These are phyloP conservation scores for Cyclocybe cylindracea DNA, from an alignment of 768 basidiomycete species.

Conservation along the genomic window DNA sequence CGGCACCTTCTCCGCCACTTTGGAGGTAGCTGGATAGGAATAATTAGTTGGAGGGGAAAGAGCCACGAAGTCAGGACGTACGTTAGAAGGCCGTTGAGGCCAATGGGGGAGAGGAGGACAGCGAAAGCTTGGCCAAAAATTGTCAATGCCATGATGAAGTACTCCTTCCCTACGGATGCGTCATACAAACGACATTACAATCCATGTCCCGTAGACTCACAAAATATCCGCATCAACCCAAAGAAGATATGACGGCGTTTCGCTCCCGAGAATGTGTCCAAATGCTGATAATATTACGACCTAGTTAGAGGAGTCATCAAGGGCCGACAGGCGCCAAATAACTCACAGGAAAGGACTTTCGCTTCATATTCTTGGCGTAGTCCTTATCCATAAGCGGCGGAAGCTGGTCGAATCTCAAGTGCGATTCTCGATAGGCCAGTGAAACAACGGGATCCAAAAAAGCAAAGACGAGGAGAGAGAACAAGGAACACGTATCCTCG, in stretches of 20 bases:
- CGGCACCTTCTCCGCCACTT: constrained; percentile 42
- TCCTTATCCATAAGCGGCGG: constrained; percentile 69
- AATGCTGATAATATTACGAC: constrained; percentile 20
- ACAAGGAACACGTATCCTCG: constrained; percentile 51
- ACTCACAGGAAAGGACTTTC: constrained; percentile 26
- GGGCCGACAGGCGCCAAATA: background rate
- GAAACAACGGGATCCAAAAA: constrained; percentile 57
- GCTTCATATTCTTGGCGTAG: constrained; percentile 19
- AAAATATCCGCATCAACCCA: constrained; percentile 41
- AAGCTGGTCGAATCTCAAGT: constrained; percentile 50
- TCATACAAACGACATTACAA: background rate
- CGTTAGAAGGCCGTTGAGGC: constrained; percentile 38
- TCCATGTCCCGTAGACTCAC: constrained; percentile 7
- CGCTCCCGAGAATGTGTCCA: constrained; percentile 40
- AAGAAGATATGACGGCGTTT: constrained; percentile 38
- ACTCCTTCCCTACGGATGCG: constrained; percentile 25
- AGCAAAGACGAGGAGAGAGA: constrained; percentile 45
- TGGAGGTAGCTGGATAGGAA: constrained; percentile 50
- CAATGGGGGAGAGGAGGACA: constrained; percentile 38
- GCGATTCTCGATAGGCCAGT: constrained; percentile 41
- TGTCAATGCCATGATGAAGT: constrained; percentile 26
- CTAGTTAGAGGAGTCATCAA: background rate
- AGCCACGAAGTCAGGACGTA: constrained; percentile 12
- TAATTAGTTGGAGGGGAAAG: background rate
- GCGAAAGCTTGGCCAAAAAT: constrained; percentile 25